Percentiles rank a stretch among this genome's conserved stretches.
These are phyloP conservation scores for Rhizoclosmatium sp. DNA, from an alignment of 192 early-diverging fungal genomes.

Conservation along the genomic window DNA sequence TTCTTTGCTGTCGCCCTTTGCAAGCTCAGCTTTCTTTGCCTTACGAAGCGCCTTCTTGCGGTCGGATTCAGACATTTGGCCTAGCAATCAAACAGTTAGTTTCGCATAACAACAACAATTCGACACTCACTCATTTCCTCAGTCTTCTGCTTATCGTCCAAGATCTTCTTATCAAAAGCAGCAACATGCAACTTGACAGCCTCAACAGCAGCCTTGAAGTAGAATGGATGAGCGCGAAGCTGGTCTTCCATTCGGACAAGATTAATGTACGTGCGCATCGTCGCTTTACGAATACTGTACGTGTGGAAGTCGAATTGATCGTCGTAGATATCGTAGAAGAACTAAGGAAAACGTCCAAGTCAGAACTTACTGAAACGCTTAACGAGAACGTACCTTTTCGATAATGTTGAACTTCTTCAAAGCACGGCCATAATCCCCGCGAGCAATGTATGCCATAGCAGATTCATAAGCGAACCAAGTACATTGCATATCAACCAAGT, in stretches of 20 bases:
- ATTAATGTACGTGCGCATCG: conserved; percentile 85
- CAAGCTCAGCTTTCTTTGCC: conserved; percentile 77
- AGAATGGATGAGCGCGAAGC: conserved; percentile 75
- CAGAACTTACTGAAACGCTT: background rate
- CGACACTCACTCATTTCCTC: conserved; percentile 48
- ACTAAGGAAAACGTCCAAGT: conserved; percentile 32
- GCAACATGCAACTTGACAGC: conserved; percentile 71
- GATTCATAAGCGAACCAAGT: conserved; percentile 88
- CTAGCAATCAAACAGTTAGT: conserved; percentile 30
- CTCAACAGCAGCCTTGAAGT: conserved; percentile 74
- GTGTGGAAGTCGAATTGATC: conserved; percentile 97
- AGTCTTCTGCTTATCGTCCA: conserved; percentile 45
- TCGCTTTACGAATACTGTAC: conserved; percentile 90
- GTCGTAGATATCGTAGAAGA: conserved; percentile 85
- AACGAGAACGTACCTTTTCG: conserved; percentile 57
- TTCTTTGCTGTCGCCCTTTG: conserved; percentile 63
- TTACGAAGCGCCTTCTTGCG: conserved; percentile 81
- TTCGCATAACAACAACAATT: background rate
- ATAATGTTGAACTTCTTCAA: conserved; percentile 90
- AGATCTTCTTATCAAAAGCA: conserved; percentile 64
- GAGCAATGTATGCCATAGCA: conserved; percentile 73
- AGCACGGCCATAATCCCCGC: conserved; percentile 77
- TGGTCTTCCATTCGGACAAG: conserved; percentile 82
- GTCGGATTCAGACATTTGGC: conserved; percentile 74
- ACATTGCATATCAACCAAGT: conserved; percentile 91